Evolutionary conservation across 305 asterid genomes (phyloP), one percentile per base, ranked within the genome.

Genomic region (Solanum aculeatissimum): DNA sequence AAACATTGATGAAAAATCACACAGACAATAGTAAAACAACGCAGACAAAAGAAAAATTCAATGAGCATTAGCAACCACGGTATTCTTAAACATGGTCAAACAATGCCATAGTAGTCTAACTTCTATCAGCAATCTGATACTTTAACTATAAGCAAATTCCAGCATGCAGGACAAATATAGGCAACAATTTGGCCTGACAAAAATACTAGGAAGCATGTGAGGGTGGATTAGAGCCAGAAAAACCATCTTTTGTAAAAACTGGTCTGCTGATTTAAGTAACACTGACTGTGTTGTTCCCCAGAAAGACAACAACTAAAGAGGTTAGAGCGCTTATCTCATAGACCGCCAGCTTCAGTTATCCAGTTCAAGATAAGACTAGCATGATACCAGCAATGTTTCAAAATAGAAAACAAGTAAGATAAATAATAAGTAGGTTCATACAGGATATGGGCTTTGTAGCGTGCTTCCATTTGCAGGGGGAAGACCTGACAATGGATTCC

Each of bases 401-500:
- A 42, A 77, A 82, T 63, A 62, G 77, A 82, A 62, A 66, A 13
- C 19, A 62, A 60, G 45, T 16, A 81, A 82, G 51, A 62, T 42
- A 49, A 38, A 82, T n/a, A 42, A 14, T 19, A 29, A 82, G 77
- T 60, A n/a, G 62, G 84, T 62, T 35, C 58, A 21, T 89, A 91
- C 93, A 15, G 80, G 89, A 84, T 85, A 62, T 57, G 89, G 72
- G 83, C 87, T 29, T 81, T 81, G 84, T 45, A 85, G 81, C 78
- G 86, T 81, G 84, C 87, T 84, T 88, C 88, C 86, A 49, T 87
- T 77, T 49, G 86, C 85, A 25, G 89, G 74, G 19, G 89, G 84
- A 84, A 83, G 84, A 80, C 84, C 86, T 4, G 45, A 7, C 23
- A 83, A 86, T 83, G 82, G 85, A 82, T 84, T 89, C 80, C 87